Evolutionary conservation across 805 yeast species (phyloP), one percentile per base, ranked within the genome.

Genomic region (Isabelozyma heimii): DNA sequence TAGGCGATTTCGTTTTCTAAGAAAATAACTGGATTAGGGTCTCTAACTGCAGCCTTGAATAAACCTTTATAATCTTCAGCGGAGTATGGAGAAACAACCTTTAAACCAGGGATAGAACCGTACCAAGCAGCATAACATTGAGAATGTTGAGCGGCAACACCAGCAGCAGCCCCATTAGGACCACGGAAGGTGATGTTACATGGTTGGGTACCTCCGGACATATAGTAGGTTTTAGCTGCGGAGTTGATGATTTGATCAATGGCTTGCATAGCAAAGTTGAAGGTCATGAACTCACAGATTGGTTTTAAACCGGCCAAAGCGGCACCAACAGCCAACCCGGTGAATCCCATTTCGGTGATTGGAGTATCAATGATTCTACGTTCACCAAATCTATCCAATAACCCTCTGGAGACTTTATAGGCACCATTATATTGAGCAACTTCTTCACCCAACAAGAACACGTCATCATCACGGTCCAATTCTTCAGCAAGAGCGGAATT

Each of bases 381-480:
- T 67, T 91, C 96, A 54, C 97, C 97, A 63, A 91, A 91, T 69
- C 95, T 83, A 73, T 94, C 99, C 64, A 94, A 80, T 56, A 94
- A 81, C 35, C 99, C 99, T 67, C 96, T 85, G 55, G 98, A 87
- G 55, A 94, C 87, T 79, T 94, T 94, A 79, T 94, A 94, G 52
- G 99, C 99, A 78, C 99, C 99, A 69, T 94, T 91, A 77, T 94
- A 94, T 73, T 92, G 98, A 42, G 97, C 99, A 57, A 94, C 99
- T 75, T 94, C 99, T 78, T 94, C 99, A 73, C 99, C 99, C 82
- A 94, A 88, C 60, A 94, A 72, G 79, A 90, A 94, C 42, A 94
- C 98, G 59, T 82, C 86, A 58, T 90, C 94, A 69, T 94, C 97
- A 59, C 92, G 82, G 77, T 92, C 98, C 78, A 94, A 80, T 76